Base-by-base conservation (phyloP, 345 rosid genomes). In the Eucalyptus paniculata region DNA sequence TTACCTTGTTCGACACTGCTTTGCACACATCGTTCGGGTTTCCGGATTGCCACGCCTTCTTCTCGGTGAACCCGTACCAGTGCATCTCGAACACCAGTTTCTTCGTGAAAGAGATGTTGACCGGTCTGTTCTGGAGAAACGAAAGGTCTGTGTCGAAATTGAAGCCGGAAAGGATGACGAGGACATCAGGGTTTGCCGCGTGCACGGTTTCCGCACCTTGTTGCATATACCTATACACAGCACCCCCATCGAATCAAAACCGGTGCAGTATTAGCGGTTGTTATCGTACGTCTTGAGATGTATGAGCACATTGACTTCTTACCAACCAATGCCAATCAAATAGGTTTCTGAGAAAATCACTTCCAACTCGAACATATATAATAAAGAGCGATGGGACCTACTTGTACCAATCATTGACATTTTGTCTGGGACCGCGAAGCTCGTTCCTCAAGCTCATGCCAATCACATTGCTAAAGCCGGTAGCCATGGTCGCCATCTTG, bases 361-460 rank as follows among this genome's bases (percentile, higher is more conserved):
- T 37, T 77, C 40, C 82, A 21, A 19, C 24, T 37, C 7, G 47
- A 21, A 37, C 47, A 77, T 21, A 77, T 40, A 77, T 37, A 77
- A 77, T 6, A 10, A 37, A 37, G 47, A 88, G 49, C 32, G 37
- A 62, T 65, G 26, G 17, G 5, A 80, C 88, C 77, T 96, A 96
- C 98, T 93, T 97, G 95, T 95, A 98, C 99, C 99, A 98, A 87
- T 94, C 98, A 18, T 95, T 91, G 10, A 92, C 95, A 34, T 96
- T 97, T 89, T 97, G 98, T 51, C 83, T 94, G 40, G 95, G 94
- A 69, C 99, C 99, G 72, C 99, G 94, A 56, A 97, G 98, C 89
- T 97, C 99, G 58, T 97, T 97, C 89, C 99, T 97, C 85, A 97
- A 88, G 94, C 99, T 95, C 97, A 98, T 96, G 89, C 97, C 99